These are phyloP conservation scores for Kernera saxatilis DNA, from an alignment of 345 rosid genomes.

Conservation along the genomic window DNA sequence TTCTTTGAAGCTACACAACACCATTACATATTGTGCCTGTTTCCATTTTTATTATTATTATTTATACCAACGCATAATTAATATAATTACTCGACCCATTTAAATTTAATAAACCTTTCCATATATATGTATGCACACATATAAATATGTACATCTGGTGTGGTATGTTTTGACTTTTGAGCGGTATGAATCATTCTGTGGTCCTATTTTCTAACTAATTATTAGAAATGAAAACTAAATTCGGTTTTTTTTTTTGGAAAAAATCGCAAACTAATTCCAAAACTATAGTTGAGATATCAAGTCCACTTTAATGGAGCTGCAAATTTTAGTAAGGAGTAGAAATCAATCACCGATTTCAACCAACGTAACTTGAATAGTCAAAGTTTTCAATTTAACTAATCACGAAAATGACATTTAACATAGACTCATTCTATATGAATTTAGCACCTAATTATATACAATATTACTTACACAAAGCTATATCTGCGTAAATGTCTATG, in stretches of 20 bases:
- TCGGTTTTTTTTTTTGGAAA: background rate
- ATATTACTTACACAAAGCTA: background rate
- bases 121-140: background rate
- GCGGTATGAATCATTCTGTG: background rate
- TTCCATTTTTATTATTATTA: background rate
- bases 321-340: background rate
- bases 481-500: background rate
- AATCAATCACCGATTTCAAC: slow-evolving; percentile 10
- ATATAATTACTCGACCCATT: background rate
- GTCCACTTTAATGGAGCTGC: slow-evolving; percentile 6
- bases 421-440: background rate
- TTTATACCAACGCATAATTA: background rate
- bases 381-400: background rate
- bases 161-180: slow-evolving; percentile 23
- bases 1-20: slow-evolving; percentile 90
- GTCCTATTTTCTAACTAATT: background rate
- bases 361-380: background rate
- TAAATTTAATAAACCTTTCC: background rate
- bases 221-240: background rate
- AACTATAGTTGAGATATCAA: slow-evolving; percentile 9
- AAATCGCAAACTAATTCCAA: background rate
- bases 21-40: slow-evolving; percentile 88
- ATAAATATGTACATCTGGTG: background rate
- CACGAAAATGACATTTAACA: background rate
- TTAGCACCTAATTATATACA: background rate